Base-by-base conservation (phyloP, 371 early-diverging fungal species). In the Saksenaea vasiformis region DNA sequence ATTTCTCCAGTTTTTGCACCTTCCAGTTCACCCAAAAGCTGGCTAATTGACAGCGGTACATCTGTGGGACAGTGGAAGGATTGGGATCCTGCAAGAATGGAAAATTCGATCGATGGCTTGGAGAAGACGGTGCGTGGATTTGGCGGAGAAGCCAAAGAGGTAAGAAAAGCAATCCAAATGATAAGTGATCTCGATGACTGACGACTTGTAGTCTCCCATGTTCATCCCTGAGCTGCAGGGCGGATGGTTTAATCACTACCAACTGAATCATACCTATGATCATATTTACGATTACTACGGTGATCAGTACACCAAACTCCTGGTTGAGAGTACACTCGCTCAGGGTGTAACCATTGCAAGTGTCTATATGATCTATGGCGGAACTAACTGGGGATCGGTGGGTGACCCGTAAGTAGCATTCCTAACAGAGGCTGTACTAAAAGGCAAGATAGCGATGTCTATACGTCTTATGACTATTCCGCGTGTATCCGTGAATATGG, bases 141-240 rank as follows among this genome's bases (percentile, higher is more conserved):
- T 79, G 92, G 91, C 5, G 87, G 88, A 28, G 90, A 86, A 26
- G 90, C 90, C 28, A 83, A 80, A 47, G 72, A 82, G 39, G 84
- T 82, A 71, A 62, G 65, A 60, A 10, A n/a, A 38, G 28, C 10
- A 36, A 5, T 1, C n/a, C 9, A n/a, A 47, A 43, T 43, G 17
- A 22, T 11, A 22, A 13, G 14, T 55, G 5, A 38, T 31, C 43
- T 19, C 17, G 19, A 56, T 17, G 38, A 34, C 5, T n/a, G 8
- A 13, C 39, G 17, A 58, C 36, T 41, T 53, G 8, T 53, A 84
- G 79, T 86, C 89, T 0, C 93, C 93, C 1, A 77, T 91, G 43
- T 86, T 93, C 61, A 90, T 91, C 57, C 90, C 91, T 10, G 93
- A 93, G 71, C 79, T 91, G 9, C 93, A 93, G 72, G 93, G 92